These are phyloP conservation scores for Debaryomyces robertsiae DNA, from an alignment of 1,139 yeast species.

Conservation along the genomic window DNA sequence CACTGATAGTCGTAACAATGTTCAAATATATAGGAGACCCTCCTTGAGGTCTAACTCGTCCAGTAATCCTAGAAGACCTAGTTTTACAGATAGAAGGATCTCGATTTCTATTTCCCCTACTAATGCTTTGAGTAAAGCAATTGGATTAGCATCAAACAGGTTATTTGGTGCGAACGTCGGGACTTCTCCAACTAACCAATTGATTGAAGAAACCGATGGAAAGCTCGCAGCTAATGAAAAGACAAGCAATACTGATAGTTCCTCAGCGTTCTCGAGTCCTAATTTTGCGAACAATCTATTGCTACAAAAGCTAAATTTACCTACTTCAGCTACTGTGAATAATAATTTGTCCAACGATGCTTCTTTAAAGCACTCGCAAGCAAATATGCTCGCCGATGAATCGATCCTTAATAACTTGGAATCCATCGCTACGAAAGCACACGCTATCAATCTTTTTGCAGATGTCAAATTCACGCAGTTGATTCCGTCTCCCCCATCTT, in stretches of 20 bases:
- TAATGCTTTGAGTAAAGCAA: conserved; percentile 83
- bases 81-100: conserved; percentile 58
- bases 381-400: conserved; percentile 34
- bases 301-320: conserved; percentile 39
- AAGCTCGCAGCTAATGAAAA: conserved; percentile 6
- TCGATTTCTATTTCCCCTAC: conserved; percentile 82
- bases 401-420: conserved; percentile 57
- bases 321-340: conserved; percentile 22
- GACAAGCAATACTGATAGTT: conserved; percentile 12
- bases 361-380: conserved; percentile 11
- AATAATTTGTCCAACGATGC: conserved; percentile 14
- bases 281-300: conserved; percentile 37
- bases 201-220: conserved; percentile 20
- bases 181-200: conserved; percentile 12
- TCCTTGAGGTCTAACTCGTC: conserved; percentile 36
- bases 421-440: conserved; percentile 82
- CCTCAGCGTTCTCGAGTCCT: conserved; percentile 32
- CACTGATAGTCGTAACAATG: conserved; percentile 2
- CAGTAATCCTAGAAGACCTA: conserved; percentile 47
- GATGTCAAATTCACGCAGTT: conserved; percentile 87
- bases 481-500: conserved; percentile 74
- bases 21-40: conserved; percentile 25
- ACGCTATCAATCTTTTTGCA: conserved; percentile 85
- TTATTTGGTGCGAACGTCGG: conserved; percentile 58
- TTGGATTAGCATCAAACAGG: conserved; percentile 85